A percentile compares a stretch with the other conserved stretches of the same genome.
Evolutionary conservation across 805 yeast genomes (phyloP).

Genomic region (Saturnispora hagleri): DNA sequence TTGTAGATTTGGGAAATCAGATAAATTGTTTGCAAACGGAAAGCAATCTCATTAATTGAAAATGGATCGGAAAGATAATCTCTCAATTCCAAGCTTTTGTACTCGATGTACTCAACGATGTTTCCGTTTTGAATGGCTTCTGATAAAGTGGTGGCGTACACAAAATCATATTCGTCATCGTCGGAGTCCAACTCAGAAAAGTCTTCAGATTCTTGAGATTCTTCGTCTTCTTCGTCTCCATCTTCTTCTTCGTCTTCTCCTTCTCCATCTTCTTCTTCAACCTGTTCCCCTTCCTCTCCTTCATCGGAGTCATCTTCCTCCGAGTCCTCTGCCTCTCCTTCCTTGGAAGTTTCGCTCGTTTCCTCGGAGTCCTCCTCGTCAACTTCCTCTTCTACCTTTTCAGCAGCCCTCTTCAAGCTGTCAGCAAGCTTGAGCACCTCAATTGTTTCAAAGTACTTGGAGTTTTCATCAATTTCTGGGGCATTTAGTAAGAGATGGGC

Average conservation of each 20-base stretch:
- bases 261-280: constrained; percentile 61
- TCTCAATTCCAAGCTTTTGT: constrained; percentile 22
- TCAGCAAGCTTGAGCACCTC: constrained; percentile 8
- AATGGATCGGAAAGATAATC: constrained; percentile 28
- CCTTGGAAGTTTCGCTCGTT: background rate
- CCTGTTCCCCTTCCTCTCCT: constrained; percentile 46
- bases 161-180: constrained; percentile 12
- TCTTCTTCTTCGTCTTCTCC: constrained; percentile 12
- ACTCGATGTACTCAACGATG: constrained; percentile 16
- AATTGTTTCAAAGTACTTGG: constrained; percentile 24
- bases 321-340: constrained; percentile 20
- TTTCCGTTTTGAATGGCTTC: constrained; percentile 10
- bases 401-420: constrained; percentile 22
- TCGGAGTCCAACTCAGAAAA: constrained; percentile 42
- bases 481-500: constrained; percentile 18
- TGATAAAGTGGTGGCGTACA: constrained; percentile 5
- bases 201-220: constrained; percentile 22
- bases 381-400: constrained; percentile 58
- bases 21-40: constrained; percentile 18
- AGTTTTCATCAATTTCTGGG: constrained; percentile 16
- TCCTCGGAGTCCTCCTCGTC: background rate
- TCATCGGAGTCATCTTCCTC: constrained; percentile 53
- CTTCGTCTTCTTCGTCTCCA: constrained; percentile 24
- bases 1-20: constrained; percentile 14
- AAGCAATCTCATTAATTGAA: constrained; percentile 22